phyloP scores from a whole-genome alignment of 345 rosid species.

The Salix koriyanagi region DNA sequence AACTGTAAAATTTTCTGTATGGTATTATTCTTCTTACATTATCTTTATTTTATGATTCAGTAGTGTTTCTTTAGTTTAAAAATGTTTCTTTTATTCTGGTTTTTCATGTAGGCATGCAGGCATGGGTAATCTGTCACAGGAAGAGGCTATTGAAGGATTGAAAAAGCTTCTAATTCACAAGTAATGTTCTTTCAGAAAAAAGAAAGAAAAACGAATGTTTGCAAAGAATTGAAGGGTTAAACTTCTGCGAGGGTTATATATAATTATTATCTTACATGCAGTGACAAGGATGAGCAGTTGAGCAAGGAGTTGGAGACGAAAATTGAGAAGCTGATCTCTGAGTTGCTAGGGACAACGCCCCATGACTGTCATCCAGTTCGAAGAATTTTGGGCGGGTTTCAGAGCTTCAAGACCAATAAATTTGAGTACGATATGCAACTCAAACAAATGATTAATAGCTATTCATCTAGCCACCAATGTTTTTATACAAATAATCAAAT shows the following conservation, averaged over 20 bases:
- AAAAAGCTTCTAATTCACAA: constrained; percentile 7
- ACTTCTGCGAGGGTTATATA: neutral
- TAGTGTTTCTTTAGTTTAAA: too few species aligned
- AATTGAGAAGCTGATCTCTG: neutral
- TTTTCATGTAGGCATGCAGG: too few species aligned
- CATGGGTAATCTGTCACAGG: neutral
- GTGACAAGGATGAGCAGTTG: neutral
- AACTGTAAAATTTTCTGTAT: too few species aligned
- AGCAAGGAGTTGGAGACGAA: neutral
- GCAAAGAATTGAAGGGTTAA: too few species aligned
- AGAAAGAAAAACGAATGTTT: too few species aligned
- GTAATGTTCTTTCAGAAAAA: neutral
- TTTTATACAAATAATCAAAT: neutral
- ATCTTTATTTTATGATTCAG: too few species aligned
- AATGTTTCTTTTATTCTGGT: too few species aligned
- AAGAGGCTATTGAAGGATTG: neutral
- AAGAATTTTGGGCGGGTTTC: constrained; percentile 11
- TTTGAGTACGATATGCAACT: constrained; percentile 18
- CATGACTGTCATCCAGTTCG: neutral
- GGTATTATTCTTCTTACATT: too few species aligned
- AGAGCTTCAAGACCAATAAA: constrained; percentile 3
- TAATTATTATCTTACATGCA: neutral
- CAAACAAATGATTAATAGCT: neutral
- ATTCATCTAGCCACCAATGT: neutral
- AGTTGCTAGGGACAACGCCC: neutral